Evolutionary conservation across 2,329 filamentous ascomycete genomes (phyloP), one percentile per base, ranked within the genome.

Genomic region (Fusarium sp.): DNA sequence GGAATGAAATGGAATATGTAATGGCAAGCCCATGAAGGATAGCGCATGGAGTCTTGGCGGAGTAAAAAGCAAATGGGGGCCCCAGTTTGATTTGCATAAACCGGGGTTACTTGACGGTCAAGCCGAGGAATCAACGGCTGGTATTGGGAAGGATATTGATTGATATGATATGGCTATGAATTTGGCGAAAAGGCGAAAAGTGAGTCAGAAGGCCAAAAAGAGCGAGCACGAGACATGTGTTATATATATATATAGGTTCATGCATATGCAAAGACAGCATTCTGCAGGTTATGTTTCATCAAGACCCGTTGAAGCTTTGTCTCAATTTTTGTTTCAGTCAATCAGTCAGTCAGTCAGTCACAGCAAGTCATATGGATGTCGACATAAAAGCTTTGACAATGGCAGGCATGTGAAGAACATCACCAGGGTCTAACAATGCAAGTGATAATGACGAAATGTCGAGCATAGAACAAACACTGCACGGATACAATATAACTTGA

Each of bases 21-120:
- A 70, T 68, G 64, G 75, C 55, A 62, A 70, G 62, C 62, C 69
- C 58, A 68, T 71, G 72, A 74, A 69, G 42, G 61, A 73, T 47
- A 72, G 61, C 63, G 62, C 57, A 72, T 67, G 70, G 72, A 67
- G 66, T 72, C 60, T 57, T 55, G 53, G 57, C 52, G 61, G 68
- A 55, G 60, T 43, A 61, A 74, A 65, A 73, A 59, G 63, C 59
- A 63, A 64, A 63, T 56, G 38, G 50, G 49, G 48, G 46, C 43
- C 66, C 57, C 48, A 47, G 64, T 55, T 63, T 57, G 65, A 59
- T 57, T 62, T 57, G 61, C 60, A 63, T 55, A 52, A 55, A 59
- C 57, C 53, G 46, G 59, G 61, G 58, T 67, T 58, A 55, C 61
- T 63, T 57, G 66, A 68, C 42, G 49, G 63, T 61, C 59, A 64